Base-by-base conservation (phyloP, 768 basidiomycete genomes). In the Leucogyrophana mollusca region DNA sequence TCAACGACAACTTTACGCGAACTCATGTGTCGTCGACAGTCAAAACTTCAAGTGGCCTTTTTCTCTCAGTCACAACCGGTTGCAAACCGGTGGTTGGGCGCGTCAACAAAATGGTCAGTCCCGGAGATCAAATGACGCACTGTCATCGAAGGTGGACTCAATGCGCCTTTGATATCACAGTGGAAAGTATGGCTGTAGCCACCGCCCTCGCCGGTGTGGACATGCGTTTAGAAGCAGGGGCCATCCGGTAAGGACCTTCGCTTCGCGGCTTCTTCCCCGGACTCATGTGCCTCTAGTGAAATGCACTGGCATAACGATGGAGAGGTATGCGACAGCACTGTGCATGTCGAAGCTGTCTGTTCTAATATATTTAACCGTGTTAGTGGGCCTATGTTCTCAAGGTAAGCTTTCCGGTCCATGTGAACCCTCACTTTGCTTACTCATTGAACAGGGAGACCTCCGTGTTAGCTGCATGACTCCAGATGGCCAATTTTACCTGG, bases 51-150 rank as follows among this genome's bases (percentile, higher is more conserved):
- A 84, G 54, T 85, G 84, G 84, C 76, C 82, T 0, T 80, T 83
- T 56, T 68, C 75, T 39, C 58, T 82, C 17, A 83, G 82, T 49
- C 80, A 81, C 55, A 83, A 73, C 55, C 77, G 80, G 25, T 53
- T 85, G 6, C 73, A 76, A 43, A 69, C 71, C 4, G 84, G 82
- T n/a, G 84, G 84, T 2, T 85, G 83, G 82, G 77, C 83, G 22
- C 72, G 82, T 37, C 73, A 82, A 56, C 76, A 83, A 58, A 85
- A 80, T 50, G 49, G 83, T 77, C 42, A 16, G 72, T 58, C 4
- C 2, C 37, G 9, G 9, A 21, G n/a, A 20, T 32, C 5, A 30
- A 17, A 46, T 34, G 20, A 11, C 9, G 23, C 20, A 8, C 17
- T 20, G n/a, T 21, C 14, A 9, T 43, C 20, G 21, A 38, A 39